Conservation (phyloP, 1,139 yeast species). For the Chernovozyma aurita region DNA sequence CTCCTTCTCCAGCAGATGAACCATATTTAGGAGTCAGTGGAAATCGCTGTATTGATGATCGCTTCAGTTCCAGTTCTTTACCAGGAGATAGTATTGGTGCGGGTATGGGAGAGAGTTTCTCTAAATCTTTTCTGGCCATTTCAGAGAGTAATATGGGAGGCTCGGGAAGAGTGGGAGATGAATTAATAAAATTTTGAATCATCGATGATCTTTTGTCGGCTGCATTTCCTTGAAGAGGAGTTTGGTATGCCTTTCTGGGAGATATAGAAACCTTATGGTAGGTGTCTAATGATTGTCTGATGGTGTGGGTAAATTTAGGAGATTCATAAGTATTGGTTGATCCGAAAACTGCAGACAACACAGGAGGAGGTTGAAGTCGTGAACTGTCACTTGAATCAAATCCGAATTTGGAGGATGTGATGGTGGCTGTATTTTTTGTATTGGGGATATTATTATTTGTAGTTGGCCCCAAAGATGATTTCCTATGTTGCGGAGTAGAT, state of each 20-base stretch:
- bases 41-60: slow-evolving; percentile 34
- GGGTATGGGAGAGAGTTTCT: slow-evolving; percentile 21
- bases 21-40: slow-evolving; percentile 47
- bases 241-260: slow-evolving; percentile 24
- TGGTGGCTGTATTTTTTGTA: not conserved
- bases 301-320: slow-evolving; percentile 18
- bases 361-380: slow-evolving; percentile 21
- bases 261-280: slow-evolving; percentile 34
- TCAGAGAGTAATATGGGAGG: slow-evolving; percentile 40
- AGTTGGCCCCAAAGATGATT: not conserved
- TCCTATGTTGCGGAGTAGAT: slow-evolving; percentile 32
- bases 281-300: slow-evolving; percentile 33
- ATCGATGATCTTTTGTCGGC: slow-evolving; percentile 32
- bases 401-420: slow-evolving; percentile 5
- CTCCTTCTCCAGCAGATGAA: slow-evolving; percentile 12
- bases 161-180: slow-evolving; percentile 50
- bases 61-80: slow-evolving; percentile 6
- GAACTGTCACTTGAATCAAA: slow-evolving; percentile 24
- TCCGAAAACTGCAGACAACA: slow-evolving; percentile 5
- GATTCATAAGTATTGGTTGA: slow-evolving; percentile 10
- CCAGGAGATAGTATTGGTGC: slow-evolving; percentile 20
- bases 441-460: not conserved
- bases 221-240: slow-evolving; percentile 18
- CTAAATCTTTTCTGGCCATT: slow-evolving; percentile 10
- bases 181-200: slow-evolving; percentile 40